Conservation (phyloP, 441 rosid genomes). For the Eutrema salsugineum region DNA sequence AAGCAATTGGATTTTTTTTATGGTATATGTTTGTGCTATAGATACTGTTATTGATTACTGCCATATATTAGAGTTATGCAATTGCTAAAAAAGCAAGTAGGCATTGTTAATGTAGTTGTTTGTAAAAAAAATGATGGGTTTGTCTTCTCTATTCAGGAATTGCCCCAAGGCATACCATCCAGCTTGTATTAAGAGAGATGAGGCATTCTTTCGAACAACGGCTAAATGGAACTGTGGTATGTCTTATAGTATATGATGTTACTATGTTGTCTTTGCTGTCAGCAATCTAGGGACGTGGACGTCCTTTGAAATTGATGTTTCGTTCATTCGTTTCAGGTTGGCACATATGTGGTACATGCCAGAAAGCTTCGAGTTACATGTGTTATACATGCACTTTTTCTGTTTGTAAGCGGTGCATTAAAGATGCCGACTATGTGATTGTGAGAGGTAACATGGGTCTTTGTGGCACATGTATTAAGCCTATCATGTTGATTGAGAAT, state of each 20-base stretch:
- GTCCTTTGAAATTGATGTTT: background rate
- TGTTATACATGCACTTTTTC: constrained; percentile 99
- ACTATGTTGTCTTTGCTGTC: background rate
- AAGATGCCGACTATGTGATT: constrained; percentile 82
- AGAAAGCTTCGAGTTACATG: constrained; percentile 79
- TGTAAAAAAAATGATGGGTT: constrained; percentile 17
- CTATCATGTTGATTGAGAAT: constrained; percentile 88
- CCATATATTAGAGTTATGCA: constrained; percentile 3
- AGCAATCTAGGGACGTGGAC: constrained; percentile 7
- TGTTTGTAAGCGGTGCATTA: constrained; percentile 88
- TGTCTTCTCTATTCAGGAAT: constrained; percentile 52
- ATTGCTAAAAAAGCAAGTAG: background rate
- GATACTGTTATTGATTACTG: background rate
- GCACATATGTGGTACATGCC: constrained; percentile 94
- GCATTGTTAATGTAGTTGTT: background rate
- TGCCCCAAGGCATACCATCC: constrained; percentile 99
- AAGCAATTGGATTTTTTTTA: background rate
- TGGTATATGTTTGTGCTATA: background rate
- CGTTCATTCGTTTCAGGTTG: constrained; percentile 55
- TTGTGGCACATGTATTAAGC: constrained; percentile 91
- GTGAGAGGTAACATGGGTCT: constrained; percentile 91
- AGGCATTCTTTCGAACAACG: constrained; percentile 77
- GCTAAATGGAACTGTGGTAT: constrained; percentile 99
- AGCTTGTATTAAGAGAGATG: constrained; percentile 91
- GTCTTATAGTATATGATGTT: constrained; percentile 16